phyloP scores from a whole-genome alignment of 2,329 filamentous ascomycete genomes.

The Ascochyta pisi region DNA sequence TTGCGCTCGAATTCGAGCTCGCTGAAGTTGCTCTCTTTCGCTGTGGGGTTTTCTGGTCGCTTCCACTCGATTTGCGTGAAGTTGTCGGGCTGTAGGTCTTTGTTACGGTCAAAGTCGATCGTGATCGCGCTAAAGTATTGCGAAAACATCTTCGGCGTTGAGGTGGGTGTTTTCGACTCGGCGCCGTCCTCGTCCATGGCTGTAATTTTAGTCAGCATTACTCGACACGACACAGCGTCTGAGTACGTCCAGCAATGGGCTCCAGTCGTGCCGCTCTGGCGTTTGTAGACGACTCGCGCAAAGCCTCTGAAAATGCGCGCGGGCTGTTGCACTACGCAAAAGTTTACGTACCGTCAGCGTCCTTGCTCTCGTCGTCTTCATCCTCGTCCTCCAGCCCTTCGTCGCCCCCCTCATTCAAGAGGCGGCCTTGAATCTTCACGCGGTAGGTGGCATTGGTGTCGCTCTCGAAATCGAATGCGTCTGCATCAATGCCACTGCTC shows the following conservation, averaged over 20 bases:
- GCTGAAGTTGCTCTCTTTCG: conserved; percentile 81
- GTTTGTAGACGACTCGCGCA: no score
- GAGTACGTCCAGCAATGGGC: not conserved
- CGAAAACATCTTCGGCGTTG: conserved; percentile 66
- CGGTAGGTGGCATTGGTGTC: conserved; percentile 81
- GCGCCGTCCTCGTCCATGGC: conserved; percentile 62
- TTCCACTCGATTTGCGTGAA: conserved; percentile 80
- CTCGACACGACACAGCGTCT: not conserved
- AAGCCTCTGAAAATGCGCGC: not conserved
- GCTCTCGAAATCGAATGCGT: conserved; percentile 82
- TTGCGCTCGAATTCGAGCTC: conserved; percentile 89
- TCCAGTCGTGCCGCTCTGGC: no score
- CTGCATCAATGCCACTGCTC: conserved; percentile 68
- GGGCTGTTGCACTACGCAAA: not conserved
- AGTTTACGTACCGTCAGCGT: conserved; percentile 53
- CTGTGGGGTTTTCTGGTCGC: conserved; percentile 71
- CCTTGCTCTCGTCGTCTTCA: conserved; percentile 51
- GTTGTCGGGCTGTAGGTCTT: conserved; percentile 71
- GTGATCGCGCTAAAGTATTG: conserved; percentile 84
- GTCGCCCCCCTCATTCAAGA: conserved; percentile 65
- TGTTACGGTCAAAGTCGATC: conserved; percentile 64
- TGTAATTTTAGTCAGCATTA: conserved; percentile 8
- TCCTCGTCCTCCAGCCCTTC: conserved; percentile 43
- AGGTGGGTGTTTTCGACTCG: conserved; percentile 38
- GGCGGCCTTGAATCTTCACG: conserved; percentile 88